phyloP scores from a whole-genome alignment of 73 alveolate genomes.

The Tetrahymena thermophila region DNA sequence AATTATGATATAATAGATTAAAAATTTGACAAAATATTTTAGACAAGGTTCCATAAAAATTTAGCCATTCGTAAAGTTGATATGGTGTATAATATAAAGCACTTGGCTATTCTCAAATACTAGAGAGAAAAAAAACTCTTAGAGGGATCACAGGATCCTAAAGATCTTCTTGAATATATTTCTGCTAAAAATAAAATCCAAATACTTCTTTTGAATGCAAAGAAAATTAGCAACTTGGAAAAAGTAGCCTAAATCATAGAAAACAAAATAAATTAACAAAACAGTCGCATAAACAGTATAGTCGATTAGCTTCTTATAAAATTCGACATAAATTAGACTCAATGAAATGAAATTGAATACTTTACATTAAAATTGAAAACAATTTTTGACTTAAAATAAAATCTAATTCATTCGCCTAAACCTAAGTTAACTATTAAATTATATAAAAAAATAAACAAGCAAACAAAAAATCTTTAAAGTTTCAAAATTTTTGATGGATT shows the following conservation, averaged over 20 bases:
- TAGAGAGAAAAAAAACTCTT: neutral
- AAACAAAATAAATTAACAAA: neutral
- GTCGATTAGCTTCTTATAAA: neutral
- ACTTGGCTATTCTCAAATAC: neutral
- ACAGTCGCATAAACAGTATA: neutral
- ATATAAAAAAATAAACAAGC: too few relatives aligned
- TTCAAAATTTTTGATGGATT: too few relatives aligned
- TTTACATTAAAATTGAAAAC: too few relatives aligned
- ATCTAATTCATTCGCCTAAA: too few relatives aligned
- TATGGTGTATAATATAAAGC: neutral
- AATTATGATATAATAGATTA: neutral
- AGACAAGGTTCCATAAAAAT: neutral
- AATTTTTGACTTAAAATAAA: too few relatives aligned
- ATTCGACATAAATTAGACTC: neutral
- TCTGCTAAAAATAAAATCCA: neutral
- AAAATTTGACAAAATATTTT: neutral
- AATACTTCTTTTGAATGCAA: neutral
- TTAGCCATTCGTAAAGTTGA: neutral
- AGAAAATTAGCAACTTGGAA: neutral
- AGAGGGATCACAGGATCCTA: neutral
- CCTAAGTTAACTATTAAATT: too few relatives aligned
- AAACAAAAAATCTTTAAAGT: too few relatives aligned
- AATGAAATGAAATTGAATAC: neutral
- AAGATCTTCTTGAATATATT: neutral
- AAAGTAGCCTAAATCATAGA: neutral